Evolutionary conservation across 345 rosid genomes (phyloP).

Genomic region (Bruguiera sexangula): DNA sequence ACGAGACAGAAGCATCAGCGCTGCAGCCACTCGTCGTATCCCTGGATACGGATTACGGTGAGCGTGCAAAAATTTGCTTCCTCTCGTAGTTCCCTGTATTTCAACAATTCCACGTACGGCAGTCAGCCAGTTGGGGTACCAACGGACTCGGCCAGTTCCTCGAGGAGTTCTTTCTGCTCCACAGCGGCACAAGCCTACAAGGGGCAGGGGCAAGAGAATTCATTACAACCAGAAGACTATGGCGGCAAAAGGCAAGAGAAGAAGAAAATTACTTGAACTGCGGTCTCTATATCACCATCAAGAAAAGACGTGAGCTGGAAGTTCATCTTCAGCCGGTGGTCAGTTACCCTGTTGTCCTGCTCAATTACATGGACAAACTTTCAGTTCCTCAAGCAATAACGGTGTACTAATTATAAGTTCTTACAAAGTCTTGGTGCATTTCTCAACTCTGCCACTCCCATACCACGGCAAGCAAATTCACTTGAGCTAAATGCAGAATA

Average conservation of each 20-base stretch:
- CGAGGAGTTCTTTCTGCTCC: constrained; percentile 87
- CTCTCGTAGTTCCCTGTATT: not conserved
- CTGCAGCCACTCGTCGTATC: too few relatives aligned
- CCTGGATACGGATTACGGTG: not conserved
- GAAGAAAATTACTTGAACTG: constrained; percentile 64
- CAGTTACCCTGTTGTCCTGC: constrained; percentile 92
- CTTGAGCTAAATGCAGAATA: not conserved
- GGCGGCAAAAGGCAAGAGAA: not conserved
- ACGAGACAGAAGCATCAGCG: too few relatives aligned
- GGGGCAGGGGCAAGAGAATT: constrained; percentile 4
- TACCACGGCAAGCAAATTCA: too few relatives aligned
- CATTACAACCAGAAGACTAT: not conserved
- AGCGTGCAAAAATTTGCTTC: not conserved
- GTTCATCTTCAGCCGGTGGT: constrained; percentile 92
- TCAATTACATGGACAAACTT: constrained; percentile 2
- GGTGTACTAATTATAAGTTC: not conserved
- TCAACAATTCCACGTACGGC: not conserved
- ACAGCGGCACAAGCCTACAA: constrained; percentile 68
- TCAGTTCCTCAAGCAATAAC: too few relatives aligned
- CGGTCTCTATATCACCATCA: constrained; percentile 65
- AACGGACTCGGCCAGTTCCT: constrained; percentile 79
- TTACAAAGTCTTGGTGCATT: not conserved
- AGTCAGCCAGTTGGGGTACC: constrained; percentile 39
- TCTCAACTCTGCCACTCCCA: not conserved
- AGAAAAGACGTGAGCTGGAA: constrained; percentile 79